Evolutionary conservation across 148 eudicot species (phyloP), one percentile per base, ranked within the genome.

Genomic region (Nyssa sinensis): DNA sequence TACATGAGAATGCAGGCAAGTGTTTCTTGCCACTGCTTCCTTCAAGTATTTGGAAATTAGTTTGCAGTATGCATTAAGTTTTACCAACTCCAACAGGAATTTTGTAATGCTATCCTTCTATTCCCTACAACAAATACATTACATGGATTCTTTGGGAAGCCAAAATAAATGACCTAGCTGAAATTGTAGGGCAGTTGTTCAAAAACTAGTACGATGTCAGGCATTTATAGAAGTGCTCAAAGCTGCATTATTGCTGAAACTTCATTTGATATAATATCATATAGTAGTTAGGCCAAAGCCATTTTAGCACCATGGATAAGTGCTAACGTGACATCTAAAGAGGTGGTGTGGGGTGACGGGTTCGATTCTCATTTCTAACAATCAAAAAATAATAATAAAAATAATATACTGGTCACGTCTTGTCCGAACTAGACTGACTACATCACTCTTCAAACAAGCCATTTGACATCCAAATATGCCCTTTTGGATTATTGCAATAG

Each of bases 1-100:
- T 95, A 65, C 93, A 90, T 66, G 94, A 92, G 76, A 95, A 92
- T 84, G 94, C 92, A 84, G 97, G 99, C 81, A 78, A 86, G 74
- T 78, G 13, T 60, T 72, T 62, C 32, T 28, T 37, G 30, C 16
- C 11, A 21, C 58, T 47, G 41, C 11, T 66, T 37, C 32, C 17
- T 6, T 64, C n/a, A 0, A 14, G 4, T 29, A 8, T 28, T 2
- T 7, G 66, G 37, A 32, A 31, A 63, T 32, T 24, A 5, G 16
- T 31, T 31, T 5, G n/a, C n/a, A 21, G 11, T 39, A 39, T 7
- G 44, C 6, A 39, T 39, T 0, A 39, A 39, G 11, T 7, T 7
- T 1, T 39, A 7, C 44, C 44, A 39, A 12, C 44, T 39, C 7
- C 11, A 39, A 12, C 44, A 7, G 11, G 11, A 12, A 12, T 39